A percentile compares a stretch with the other conserved stretches of the same genome.
phyloP scores from a whole-genome alignment of 2,329 filamentous ascomycete genomes.

The Sphaerulina vaccinii region DNA sequence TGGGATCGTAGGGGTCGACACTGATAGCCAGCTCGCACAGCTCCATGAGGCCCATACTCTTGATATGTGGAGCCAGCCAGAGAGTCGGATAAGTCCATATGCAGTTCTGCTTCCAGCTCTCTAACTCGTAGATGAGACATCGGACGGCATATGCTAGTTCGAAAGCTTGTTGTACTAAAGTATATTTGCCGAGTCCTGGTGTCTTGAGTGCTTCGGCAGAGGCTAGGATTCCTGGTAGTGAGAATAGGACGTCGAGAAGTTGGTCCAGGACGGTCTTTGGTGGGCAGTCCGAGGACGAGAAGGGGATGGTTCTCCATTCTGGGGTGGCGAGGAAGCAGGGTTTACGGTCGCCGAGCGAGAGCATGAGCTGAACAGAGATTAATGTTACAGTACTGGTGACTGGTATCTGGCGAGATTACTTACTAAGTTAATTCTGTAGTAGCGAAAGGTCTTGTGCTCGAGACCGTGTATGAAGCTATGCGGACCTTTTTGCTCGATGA shows the following conservation, averaged over 20 bases:
- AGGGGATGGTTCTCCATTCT: slow-evolving; percentile 12
- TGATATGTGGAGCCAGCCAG: background rate
- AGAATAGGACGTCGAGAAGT: slow-evolving; percentile 8
- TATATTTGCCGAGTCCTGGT: slow-evolving; percentile 2
- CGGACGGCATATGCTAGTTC: slow-evolving; percentile 9
- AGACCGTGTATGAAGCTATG: slow-evolving; percentile 7
- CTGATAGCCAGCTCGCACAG: slow-evolving; percentile 11
- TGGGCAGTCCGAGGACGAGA: slow-evolving; percentile 12
- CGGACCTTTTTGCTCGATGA: slow-evolving; percentile 14
- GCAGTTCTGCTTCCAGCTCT: slow-evolving; percentile 12
- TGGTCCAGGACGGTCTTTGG: slow-evolving; percentile 13
- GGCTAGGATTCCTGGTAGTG: slow-evolving; percentile 11
- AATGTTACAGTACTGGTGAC: background rate
- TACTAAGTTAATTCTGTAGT: slow-evolving; percentile 14
- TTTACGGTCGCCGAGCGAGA: slow-evolving; percentile 6
- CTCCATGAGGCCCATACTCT: slow-evolving; percentile 4
- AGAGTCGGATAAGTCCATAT: slow-evolving; percentile 10
- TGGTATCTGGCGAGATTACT: background rate
- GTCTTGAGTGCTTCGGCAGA: slow-evolving; percentile 2
- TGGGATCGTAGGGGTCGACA: slow-evolving; percentile 4
- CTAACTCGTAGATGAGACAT: slow-evolving; percentile 5
- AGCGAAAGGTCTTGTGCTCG: slow-evolving; percentile 16
- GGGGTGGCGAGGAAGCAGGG: slow-evolving; percentile 9
- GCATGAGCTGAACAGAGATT: slow-evolving; percentile 4
- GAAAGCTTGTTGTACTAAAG: slow-evolving; percentile 9